Base-by-base conservation (phyloP, 176 grass and related monocot genomes). In the Aegilops longissima region DNA sequence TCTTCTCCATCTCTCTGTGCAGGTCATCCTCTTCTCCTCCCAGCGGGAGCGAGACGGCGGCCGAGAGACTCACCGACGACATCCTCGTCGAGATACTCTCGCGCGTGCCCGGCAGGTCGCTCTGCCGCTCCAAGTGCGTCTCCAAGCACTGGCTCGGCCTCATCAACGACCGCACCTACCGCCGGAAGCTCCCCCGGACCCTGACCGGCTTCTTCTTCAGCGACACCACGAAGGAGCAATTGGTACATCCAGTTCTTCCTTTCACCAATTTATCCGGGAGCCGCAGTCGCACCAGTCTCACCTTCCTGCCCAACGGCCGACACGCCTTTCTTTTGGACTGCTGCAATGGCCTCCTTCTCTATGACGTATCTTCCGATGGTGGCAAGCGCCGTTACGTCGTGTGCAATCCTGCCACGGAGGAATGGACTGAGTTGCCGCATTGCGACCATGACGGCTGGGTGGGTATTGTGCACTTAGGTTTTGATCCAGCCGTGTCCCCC, bases 311-410 rank as follows among this genome's bases (percentile, higher is more conserved):
- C 61, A 25, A 27, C 9, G 7, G 9, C 61, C 9, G 16, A 5
- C 0, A 2, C 9, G 3, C 45, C 35, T 31, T 49, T 49, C 45
- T 49, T 49, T 49, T 76, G 18, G 72, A 78, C 61, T 78, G 29
- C 83, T 85, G 61, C 73, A 68, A 85, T 39, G 83, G 83, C 29
- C 61, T 85, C 12, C 40, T 85, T 61, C 83, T 77, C 27, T 78
- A 73, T 11, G 45, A 49, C 45, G 45, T 49, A 49, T 14, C 59
- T 23, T 3, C 8, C 61, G n/a, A 25, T 4, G 2, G 3, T 59
- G 34, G 18, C 61, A 8, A 25, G 21, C 1, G 5, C 73, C 5
- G 31, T 61, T 77, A 66, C 25, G 5, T 85, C 59, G 59, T 65
- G 35, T 85, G 83, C 59, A 85, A 66, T 73, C 72, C 72, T 11